Evolutionary conservation across 2,329 filamentous ascomycete species (phyloP), one percentile per base, ranked within the genome.

Genomic region (Microthyrium microscopicum): DNA sequence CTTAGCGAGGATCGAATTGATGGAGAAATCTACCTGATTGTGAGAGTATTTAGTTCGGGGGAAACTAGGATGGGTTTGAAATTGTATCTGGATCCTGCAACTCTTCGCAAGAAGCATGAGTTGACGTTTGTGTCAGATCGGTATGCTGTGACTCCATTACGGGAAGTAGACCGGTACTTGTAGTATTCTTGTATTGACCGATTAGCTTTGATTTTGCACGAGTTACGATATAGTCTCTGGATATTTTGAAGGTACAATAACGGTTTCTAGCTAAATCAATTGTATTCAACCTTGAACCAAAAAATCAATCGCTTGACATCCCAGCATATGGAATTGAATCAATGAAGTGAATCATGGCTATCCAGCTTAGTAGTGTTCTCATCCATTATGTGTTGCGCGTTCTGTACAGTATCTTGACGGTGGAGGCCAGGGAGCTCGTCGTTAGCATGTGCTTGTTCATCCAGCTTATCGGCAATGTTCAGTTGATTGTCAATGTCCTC

Each of bases 311-410:
- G n/a, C n/a, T n/a, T n/a, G n/a, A n/a, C n/a, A n/a, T n/a, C n/a
- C n/a, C n/a, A n/a, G n/a, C n/a, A n/a, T n/a, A n/a, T n/a, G n/a
- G n/a, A n/a, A n/a, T n/a, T n/a, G n/a, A n/a, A n/a, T n/a, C n/a
- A n/a, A n/a, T n/a, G n/a, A n/a, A n/a, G n/a, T n/a, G n/a, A n/a
- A n/a, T n/a, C n/a, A n/a, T 61, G 52, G 3, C 50, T 51, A 21
- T 68, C 61, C 4, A 70, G 43, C 43, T 68, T 60, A 5, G 54
- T 62, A 0, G 66, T 70, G 35, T 70, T 58, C 9, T 64, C 56
- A 28, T 67, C 55, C 65, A 70, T 70, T 22, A 69, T 57, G 41
- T 66, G 51, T 37, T 64, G 58, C 0, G 66, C 66, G 18, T 60
- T 44, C 19, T 57, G 55, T n/a, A 68, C 56, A 3, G 63, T 60